A percentile compares a stretch with the other conserved stretches of the same genome.
Conservation (phyloP, 2,329 filamentous ascomycete genomes). For the Fusarium tuaranense region DNA sequence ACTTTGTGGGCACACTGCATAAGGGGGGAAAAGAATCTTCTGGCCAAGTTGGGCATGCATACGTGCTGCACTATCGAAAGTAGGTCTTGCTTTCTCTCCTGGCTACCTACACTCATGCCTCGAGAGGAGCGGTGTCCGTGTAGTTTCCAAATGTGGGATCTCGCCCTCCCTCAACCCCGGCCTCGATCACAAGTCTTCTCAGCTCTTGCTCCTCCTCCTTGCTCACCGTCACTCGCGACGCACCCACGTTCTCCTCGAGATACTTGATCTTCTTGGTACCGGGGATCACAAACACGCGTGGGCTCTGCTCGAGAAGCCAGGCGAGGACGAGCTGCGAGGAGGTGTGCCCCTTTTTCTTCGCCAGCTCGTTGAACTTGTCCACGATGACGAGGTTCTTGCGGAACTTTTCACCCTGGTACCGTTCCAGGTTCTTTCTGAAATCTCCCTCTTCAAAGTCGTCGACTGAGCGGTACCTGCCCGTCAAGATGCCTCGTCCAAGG, state of each 20-base stretch:
- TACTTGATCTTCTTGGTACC: conserved; percentile 62
- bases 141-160: conserved; percentile 36
- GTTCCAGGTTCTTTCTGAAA: conserved; percentile 21
- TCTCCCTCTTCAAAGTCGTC: conserved; percentile 57
- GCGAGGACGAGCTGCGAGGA: conserved; percentile 70
- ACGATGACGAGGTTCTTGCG: conserved; percentile 66
- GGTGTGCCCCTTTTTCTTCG: conserved; percentile 65
- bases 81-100: not conserved
- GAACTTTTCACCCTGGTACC: conserved; percentile 45
- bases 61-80: conserved; percentile 14
- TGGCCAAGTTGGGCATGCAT: conserved; percentile 5
- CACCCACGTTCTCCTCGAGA: conserved; percentile 59
- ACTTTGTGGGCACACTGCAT: conserved; percentile 31
- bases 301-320: conserved; percentile 71
- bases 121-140: conserved; percentile 32
- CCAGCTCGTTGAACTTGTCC: conserved; percentile 48
- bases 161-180: conserved; percentile 43
- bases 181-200: conserved; percentile 43
- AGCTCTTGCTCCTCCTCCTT: conserved; percentile 51
- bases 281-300: conserved; percentile 70
- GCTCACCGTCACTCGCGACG: conserved; percentile 48
- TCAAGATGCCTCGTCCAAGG: conserved; percentile 69
- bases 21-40: not conserved
- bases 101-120: conserved; percentile 5
- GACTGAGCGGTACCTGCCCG: conserved; percentile 59